Base-by-base conservation (phyloP, 2,329 filamentous ascomycete species). In the Scytalidium sp. region DNA sequence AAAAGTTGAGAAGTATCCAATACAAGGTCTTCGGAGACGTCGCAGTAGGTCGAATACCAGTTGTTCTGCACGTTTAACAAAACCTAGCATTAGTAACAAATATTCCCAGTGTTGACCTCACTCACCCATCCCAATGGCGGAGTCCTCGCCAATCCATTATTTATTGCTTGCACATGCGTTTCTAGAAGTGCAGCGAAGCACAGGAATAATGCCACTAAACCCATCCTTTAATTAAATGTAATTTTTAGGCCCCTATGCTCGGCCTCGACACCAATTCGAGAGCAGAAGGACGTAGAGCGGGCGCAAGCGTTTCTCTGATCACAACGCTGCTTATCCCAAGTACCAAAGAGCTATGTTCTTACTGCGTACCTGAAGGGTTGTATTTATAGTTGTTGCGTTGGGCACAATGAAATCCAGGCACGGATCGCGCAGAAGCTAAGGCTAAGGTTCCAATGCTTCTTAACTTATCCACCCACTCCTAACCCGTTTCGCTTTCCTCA, bases 11-110 rank as follows among this genome's bases (percentile, higher is more conserved):
- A 76, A 1, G 73, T 69, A 6, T 66, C 65, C n/a, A 79, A 52
- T 55, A 80, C 71, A 19, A 72, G 64, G 2, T 60, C 60, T 55
- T 78, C 73, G 48, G 69, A 70, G 46, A 80, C 76, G 51, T 78
- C 65, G 60, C 76, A 79, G 20, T 62, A 61, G 53, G 73, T 78
- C n/a, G 71, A 70, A 58, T 80, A 79, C 75, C 75, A 79, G 32
- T 57, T 57, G 42, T 59, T 57, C 54, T 54, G 41, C 2, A 21
- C 15, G 15, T 43, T 32, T 27, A 20, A 19, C 21, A 20, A 45
- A 15, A 49, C 46, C 45, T 5, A 45, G 19, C 11, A 15, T 43
- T 36, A 3, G 21, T 36, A 39, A 22, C 7, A 25, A 3, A 10
- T 20, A 13, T 3, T 21, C 23, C 17, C 5, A 9, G 40, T 19